Conservation (phyloP, 2,329 filamentous ascomycete species). For the Curvularia verruculosa region DNA sequence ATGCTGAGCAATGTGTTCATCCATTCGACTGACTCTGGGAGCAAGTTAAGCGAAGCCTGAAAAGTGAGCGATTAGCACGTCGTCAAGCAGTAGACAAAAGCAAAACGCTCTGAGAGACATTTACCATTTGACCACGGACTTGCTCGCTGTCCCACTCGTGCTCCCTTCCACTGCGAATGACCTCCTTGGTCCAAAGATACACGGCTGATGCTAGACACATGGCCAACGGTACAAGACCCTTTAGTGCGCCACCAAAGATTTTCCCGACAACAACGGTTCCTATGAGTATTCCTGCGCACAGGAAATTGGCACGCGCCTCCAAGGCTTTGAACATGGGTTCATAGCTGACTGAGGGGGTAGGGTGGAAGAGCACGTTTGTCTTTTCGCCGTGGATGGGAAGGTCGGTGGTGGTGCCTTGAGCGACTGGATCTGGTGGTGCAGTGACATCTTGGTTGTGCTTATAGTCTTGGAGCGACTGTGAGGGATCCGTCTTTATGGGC, state of each 20-base stretch:
- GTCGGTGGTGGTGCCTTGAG: conserved; percentile 82
- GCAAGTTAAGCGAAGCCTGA: conserved; percentile 79
- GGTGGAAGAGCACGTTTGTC: conserved; percentile 95
- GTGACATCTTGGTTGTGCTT: conserved; percentile 85
- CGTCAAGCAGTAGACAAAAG: background rate
- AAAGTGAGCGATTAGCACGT: conserved; percentile 5
- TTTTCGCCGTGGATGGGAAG: conserved; percentile 96
- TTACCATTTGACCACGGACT: conserved; percentile 76
- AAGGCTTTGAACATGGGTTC: conserved; percentile 83
- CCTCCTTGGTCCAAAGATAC: conserved; percentile 87
- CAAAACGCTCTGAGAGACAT: conserved; percentile 17
- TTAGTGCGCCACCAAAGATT: conserved; percentile 76
- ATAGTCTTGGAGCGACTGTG: conserved; percentile 79
- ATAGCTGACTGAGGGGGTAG: conserved; percentile 86
- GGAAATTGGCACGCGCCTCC: conserved; percentile 73
- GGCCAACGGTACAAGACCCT: conserved; percentile 76
- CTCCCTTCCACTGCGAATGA: conserved; percentile 80
- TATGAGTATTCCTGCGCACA: conserved; percentile 74
- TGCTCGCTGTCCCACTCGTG: conserved; percentile 89
- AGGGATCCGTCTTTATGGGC: conserved; percentile 71
- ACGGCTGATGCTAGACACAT: conserved; percentile 76
- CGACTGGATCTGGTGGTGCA: conserved; percentile 85
- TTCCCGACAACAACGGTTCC: conserved; percentile 78
- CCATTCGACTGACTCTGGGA: conserved; percentile 92
- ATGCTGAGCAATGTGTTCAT: conserved; percentile 87